Conservation (phyloP, 1,139 yeast species). For the Hyphopichia fennica region DNA sequence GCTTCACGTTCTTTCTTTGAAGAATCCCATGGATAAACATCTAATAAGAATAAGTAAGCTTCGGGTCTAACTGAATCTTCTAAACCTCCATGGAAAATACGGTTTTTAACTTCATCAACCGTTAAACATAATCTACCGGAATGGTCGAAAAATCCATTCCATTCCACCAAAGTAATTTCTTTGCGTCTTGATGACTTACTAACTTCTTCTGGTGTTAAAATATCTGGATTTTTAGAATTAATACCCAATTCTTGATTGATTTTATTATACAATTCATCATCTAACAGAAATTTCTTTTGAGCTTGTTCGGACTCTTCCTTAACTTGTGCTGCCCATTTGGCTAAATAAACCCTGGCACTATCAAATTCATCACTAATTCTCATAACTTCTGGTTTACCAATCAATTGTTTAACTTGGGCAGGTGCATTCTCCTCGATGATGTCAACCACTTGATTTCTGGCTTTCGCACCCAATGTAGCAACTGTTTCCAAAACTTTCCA, state of each 20-base stretch:
- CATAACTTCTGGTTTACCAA: constrained; percentile 77
- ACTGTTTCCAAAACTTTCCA: constrained; percentile 86
- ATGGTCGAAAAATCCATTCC: constrained; percentile 82
- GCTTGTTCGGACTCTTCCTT: constrained; percentile 88
- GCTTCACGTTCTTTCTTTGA: constrained; percentile 66
- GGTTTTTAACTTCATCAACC: constrained; percentile 70
- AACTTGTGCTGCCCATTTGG: constrained; percentile 96
- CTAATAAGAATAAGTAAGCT: constrained; percentile 86
- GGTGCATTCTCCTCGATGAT: constrained; percentile 69
- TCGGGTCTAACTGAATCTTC: constrained; percentile 58
- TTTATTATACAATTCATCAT: constrained; percentile 58
- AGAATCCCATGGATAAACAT: constrained; percentile 88
- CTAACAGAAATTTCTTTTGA: constrained; percentile 58
- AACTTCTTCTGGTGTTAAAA: constrained; percentile 61
- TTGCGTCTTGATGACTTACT: constrained; percentile 61
- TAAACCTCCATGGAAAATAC: constrained; percentile 90
- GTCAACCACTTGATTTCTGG: constrained; percentile 59
- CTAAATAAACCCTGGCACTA: constrained; percentile 85
- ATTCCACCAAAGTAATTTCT: constrained; percentile 68
- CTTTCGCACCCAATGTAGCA: constrained; percentile 75
- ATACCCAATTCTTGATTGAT: constrained; percentile 71
- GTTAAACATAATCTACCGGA: constrained; percentile 75
- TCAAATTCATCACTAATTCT: constrained; percentile 88
- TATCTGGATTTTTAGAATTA: constrained; percentile 28
- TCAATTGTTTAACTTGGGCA: constrained; percentile 57